phyloP scores from a whole-genome alignment of 768 basidiomycete species.

The Pilatotrama ljubarskyi region DNA sequence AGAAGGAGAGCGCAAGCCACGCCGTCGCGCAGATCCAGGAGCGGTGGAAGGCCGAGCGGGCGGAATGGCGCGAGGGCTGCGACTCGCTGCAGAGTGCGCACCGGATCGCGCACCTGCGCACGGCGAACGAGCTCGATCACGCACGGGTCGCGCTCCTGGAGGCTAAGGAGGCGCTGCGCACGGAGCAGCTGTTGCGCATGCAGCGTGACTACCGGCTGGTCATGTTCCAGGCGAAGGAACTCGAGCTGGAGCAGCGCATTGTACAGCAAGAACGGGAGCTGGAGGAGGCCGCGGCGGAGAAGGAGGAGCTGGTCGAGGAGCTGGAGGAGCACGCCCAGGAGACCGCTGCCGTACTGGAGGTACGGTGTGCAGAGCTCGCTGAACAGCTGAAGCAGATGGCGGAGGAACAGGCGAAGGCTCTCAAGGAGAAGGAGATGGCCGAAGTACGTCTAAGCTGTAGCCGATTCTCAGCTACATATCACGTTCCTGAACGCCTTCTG shows the following conservation, averaged over 20 bases:
- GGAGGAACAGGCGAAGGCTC: slow-evolving; percentile 39
- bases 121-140: slow-evolving; percentile 53
- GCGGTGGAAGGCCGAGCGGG: slow-evolving; percentile 53
- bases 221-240: slow-evolving; percentile 65
- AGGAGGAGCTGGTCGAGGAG: slow-evolving; percentile 34
- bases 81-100: slow-evolving; percentile 63
- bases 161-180: slow-evolving; percentile 53
- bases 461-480: not conserved
- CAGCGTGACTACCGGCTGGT: slow-evolving; percentile 68
- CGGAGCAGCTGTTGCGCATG: slow-evolving; percentile 57
- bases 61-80: slow-evolving; percentile 61
- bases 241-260: slow-evolving; percentile 56
- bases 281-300: slow-evolving; percentile 43
- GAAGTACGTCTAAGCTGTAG: slow-evolving; percentile 27
- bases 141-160: slow-evolving; percentile 52
- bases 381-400: slow-evolving; percentile 42
- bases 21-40: slow-evolving; percentile 45
- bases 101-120: slow-evolving; percentile 62
- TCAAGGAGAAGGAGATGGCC: slow-evolving; percentile 45
- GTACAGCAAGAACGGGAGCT: slow-evolving; percentile 52
- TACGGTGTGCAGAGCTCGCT: slow-evolving; percentile 35
- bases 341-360: slow-evolving; percentile 31
- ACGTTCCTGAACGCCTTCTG: not conserved
- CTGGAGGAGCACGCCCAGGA: slow-evolving; percentile 31
- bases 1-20: slow-evolving; percentile 44